Conservation (phyloP, 2,329 filamentous ascomycete genomes). For the Stagonosporopsis cucurbitacearum region DNA sequence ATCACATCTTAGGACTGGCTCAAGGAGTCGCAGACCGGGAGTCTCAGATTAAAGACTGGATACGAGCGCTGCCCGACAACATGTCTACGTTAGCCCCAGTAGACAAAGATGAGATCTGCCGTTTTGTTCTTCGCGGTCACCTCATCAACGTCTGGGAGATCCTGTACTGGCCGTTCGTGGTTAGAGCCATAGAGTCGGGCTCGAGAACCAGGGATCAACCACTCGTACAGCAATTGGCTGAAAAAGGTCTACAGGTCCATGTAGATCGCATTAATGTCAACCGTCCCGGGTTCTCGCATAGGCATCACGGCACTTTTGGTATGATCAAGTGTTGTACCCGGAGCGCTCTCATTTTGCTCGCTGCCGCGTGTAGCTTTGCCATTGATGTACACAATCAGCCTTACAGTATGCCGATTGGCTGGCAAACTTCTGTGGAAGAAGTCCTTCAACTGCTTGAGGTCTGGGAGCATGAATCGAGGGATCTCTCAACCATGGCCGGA, state of each 20-base stretch:
- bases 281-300: constrained; percentile 2
- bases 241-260: neutral
- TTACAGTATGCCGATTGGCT: neutral
- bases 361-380: constrained; percentile 1
- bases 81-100: neutral
- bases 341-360: constrained; percentile 16
- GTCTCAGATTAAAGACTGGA: neutral
- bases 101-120: constrained; percentile 1
- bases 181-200: neutral
- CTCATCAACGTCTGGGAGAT: constrained; percentile 2
- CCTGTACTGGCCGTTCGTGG: neutral
- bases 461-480: neutral
- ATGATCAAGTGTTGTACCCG: constrained; percentile 11
- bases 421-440: neutral
- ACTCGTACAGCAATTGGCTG: neutral
- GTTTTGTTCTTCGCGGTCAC: constrained; percentile 1
- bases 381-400: neutral
- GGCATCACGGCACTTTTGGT: constrained; percentile 19
- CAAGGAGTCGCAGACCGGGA: neutral
- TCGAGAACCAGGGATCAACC: neutral
- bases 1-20: neutral
- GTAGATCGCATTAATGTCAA: constrained; percentile 1
- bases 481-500: neutral
- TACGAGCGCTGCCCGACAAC: neutral
- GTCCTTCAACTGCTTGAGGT: neutral